Percentiles rank a stretch among this genome's conserved stretches.
Conservation (phyloP, 495 filamentous ascomycete genomes). For the Daldinia caldariorum region DNA sequence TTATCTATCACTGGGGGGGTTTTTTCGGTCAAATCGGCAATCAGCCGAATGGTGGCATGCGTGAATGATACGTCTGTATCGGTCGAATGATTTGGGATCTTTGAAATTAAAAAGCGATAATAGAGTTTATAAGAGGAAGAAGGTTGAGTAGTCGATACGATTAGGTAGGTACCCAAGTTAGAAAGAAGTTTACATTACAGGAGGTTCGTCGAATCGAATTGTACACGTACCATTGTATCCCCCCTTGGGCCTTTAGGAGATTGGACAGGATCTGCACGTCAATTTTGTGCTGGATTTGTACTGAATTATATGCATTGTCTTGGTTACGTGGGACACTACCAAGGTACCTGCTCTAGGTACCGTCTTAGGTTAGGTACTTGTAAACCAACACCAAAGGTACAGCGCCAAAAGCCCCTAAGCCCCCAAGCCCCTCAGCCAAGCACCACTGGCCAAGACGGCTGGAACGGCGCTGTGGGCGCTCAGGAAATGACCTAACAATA, state of each 20-base stretch:
- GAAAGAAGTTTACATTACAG: constrained; percentile 39
- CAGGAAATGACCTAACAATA: constrained; percentile 9
- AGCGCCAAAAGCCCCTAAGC: constrained; percentile 15
- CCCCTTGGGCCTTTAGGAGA: constrained; percentile 36
- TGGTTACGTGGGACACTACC: too few species aligned
- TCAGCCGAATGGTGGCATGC: constrained; percentile 32
- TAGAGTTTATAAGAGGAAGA: neutral
- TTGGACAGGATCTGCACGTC: constrained; percentile 19
- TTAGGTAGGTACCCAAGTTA: neutral
- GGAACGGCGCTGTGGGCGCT: constrained; percentile 24
- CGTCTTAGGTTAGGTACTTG: neutral
- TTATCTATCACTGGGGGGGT: constrained; percentile 3
- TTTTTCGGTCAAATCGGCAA: constrained; percentile 23
- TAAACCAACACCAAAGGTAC: neutral
- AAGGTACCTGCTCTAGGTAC: neutral
- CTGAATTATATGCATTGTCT: neutral
- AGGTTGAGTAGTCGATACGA: neutral
- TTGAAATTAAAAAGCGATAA: constrained; percentile 1
- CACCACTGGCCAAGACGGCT: constrained; percentile 27
- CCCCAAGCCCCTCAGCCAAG: constrained; percentile 14
- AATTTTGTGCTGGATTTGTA: neutral
- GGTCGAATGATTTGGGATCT: neutral
- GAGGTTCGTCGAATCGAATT: constrained; percentile 36
- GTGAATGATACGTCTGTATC: constrained; percentile 4
- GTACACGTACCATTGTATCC: constrained; percentile 42